Evolutionary conservation across 768 basidiomycete species (phyloP), one percentile per base, ranked within the genome.

Genomic region (Hypholoma fasciculare): DNA sequence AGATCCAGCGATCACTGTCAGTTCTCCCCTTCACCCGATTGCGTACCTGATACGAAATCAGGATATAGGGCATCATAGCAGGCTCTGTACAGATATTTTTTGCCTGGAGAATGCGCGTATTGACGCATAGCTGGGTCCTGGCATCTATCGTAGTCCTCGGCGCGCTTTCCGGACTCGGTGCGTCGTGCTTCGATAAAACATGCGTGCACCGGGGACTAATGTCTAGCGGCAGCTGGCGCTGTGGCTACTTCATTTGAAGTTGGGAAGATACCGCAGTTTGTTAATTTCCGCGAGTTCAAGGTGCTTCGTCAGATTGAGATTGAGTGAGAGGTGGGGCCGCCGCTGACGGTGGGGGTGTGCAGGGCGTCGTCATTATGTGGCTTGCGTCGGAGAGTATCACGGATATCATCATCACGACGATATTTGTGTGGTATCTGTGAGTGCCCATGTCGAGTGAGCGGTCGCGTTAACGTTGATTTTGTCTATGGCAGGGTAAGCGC

Each of bases 81-180:
- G 59, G 71, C 5, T 61, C 75, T 12, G 80, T 81, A 6, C 81
- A 83, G 52, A 57, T 76, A 4, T 84, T 83, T 63, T 81, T 80
- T 47, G 77, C 78, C 1, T 74, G 72, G 73, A 65, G 72, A n/a
- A 60, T 74, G 36, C 58, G 63, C 20, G 65, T 71, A 7, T 55
- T 74, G 7, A 72, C 71, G n/a, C 61, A 50, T 9, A 72, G 60
- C 51, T 58, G 56, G 49, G 36, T 51, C 1, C 42, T 68, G 4
- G 58, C 66, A 13, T 38, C 27, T 12, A 8, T 68, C 11, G 57
- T 71, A 3, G 43, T 61, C 11, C 17, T 65, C 3, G 61, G 60
- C 19, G 44, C 65, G 5, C 39, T 68, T 16, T 40, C 66, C n/a
- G 66, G 65, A 36, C 59, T 61, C 49, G 43, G 72, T 73, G 43